Evolutionary conservation across 1,284 basidiomycete genomes (phyloP).

Genomic region (Tylopilus orsonianus): DNA sequence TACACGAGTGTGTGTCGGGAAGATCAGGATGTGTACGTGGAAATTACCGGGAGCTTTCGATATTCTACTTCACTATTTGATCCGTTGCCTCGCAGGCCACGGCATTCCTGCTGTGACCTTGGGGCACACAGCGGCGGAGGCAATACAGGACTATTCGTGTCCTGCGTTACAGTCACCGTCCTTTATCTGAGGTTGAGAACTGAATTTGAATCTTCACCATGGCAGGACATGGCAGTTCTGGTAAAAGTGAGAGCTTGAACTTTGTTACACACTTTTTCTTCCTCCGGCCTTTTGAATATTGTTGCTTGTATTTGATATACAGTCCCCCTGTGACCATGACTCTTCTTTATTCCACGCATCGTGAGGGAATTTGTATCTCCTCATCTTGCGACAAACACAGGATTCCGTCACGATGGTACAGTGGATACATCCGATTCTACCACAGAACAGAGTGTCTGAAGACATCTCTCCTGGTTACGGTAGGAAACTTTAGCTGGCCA

Average conservation of each 20-base stretch:
- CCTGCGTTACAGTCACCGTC: too few species aligned
- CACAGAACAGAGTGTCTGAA: background rate
- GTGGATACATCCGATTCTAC: too few species aligned
- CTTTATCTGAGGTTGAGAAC: too few species aligned
- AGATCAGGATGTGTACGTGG: background rate
- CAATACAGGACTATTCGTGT: constrained; percentile 9
- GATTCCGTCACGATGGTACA: background rate
- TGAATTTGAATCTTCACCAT: too few species aligned
- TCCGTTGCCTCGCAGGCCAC: background rate
- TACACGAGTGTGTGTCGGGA: background rate
- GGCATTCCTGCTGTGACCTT: too few species aligned
- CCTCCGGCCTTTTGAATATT: background rate
- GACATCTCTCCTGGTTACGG: background rate
- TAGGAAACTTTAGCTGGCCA: background rate
- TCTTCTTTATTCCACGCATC: constrained; percentile 1
- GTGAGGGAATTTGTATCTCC: too few species aligned
- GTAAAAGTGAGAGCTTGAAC: background rate
- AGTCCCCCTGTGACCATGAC: background rate
- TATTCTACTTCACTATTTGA: background rate
- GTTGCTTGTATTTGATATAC: background rate
- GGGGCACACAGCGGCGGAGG: too few species aligned
- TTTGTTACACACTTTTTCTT: background rate
- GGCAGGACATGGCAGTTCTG: background rate
- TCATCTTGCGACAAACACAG: background rate
- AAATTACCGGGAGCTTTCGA: background rate